Evolutionary conservation across 768 basidiomycete genomes (phyloP).

Genomic region (Imleria badia): DNA sequence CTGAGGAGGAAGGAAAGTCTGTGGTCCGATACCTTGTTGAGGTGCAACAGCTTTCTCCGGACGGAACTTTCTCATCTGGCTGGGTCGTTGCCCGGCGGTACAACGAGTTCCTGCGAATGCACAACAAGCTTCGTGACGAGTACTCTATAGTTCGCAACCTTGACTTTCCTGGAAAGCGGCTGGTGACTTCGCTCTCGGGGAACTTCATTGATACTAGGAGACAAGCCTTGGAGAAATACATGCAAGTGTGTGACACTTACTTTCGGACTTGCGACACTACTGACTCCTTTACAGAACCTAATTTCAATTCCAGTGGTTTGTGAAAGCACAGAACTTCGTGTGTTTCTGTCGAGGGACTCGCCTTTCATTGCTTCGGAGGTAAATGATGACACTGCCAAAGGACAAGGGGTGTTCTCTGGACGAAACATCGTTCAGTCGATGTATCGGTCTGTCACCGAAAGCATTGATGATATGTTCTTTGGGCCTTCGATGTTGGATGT

Average conservation of each 20-base stretch:
- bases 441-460: conserved; percentile 89
- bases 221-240: conserved; percentile 80
- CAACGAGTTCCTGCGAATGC: conserved; percentile 92
- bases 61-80: conserved; percentile 77
- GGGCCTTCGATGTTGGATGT: conserved; percentile 95
- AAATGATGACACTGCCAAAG: conserved; percentile 40
- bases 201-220: conserved; percentile 84
- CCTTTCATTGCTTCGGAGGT: conserved; percentile 68
- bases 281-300: conserved; percentile 51
- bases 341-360: conserved; percentile 86
- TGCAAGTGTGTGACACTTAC: conserved; percentile 58
- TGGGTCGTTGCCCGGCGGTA: conserved; percentile 95
- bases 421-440: conserved; percentile 81
- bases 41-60: conserved; percentile 81
- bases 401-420: conserved; percentile 54
- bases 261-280: not conserved
- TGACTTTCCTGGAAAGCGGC: conserved; percentile 92
- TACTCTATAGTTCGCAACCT: conserved; percentile 63
- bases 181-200: conserved; percentile 85
- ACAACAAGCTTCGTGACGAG: conserved; percentile 80
- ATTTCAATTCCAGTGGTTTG: conserved; percentile 74
- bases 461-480: conserved; percentile 96
- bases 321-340: conserved; percentile 76
- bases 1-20: conserved; percentile 83
- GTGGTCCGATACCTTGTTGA: conserved; percentile 92